Evolutionary conservation across 2,329 filamentous ascomycete genomes (phyloP), one percentile per base, ranked within the genome.

Genomic region (Alternaria sp.): DNA sequence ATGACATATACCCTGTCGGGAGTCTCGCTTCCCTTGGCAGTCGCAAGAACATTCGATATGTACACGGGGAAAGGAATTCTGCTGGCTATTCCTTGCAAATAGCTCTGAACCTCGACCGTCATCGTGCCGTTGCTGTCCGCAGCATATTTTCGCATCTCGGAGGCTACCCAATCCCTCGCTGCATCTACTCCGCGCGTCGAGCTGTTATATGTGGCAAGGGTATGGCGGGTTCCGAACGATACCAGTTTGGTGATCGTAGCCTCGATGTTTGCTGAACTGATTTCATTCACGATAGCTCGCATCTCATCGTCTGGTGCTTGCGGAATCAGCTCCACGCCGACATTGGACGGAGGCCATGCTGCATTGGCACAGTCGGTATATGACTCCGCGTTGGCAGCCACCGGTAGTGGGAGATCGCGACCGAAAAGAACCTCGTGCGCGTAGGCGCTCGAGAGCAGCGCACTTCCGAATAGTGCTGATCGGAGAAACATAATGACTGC

Each of bases 211-310:
- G 77, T 80, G 6, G 85, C 87, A 1, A 88, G 77, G 1, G 87
- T 88, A 70, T 88, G 86, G 8, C 87, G 81, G 6, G 87, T 88
- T 26, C 85, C 86, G 65, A 87, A 89, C 15, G 82, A 84, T 5
- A 85, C 86, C 1, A 88, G 82, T 66, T 84, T 87, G 56, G 79
- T 76, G 65, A 88, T 84, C 60, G 79, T 86, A 9, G 80, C 77
- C 69, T 87, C 78, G 66, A 88, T 84, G 46, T 83, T 82, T 3
- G 76, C 71, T 5, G 84, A 66, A 61, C 78, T 77, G 30, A 84
- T 67, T 51, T 82, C 79, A 6, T 76, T 66, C 2, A 84, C 62
- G 71, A 84, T 79, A 6, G 72, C 64, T 56, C 73, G 75, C 25
- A 84, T 69, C 56, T 83, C 80, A 11, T 76, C 72, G 55, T 81